A percentile compares a stretch with the other conserved stretches of the same genome.
Evolutionary conservation across 2,329 filamentous ascomycete genomes (phyloP).

Genomic region (Hypocrella siamensis): DNA sequence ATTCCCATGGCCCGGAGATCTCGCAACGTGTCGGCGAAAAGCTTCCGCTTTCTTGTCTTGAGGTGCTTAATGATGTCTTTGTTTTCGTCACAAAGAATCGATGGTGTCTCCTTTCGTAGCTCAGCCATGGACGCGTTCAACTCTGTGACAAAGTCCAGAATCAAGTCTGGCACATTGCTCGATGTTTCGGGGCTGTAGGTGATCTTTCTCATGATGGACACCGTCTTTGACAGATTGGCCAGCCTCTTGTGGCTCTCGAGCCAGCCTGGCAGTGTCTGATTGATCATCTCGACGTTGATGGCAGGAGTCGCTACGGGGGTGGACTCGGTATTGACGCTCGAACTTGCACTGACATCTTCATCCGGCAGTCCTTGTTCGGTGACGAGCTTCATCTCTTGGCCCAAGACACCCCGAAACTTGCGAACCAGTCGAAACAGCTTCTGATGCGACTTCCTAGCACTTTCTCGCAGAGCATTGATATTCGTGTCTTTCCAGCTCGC

Average conservation of each 20-base stretch:
- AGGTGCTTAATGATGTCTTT: constrained; percentile 73
- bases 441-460: constrained; percentile 75
- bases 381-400: constrained; percentile 56
- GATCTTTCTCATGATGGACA: constrained; percentile 57
- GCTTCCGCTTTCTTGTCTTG: constrained; percentile 75
- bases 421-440: constrained; percentile 84
- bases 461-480: constrained; percentile 75
- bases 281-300: constrained; percentile 8
- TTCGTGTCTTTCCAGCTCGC: constrained; percentile 98
- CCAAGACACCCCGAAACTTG: constrained; percentile 71
- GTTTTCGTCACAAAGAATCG: constrained; percentile 71
- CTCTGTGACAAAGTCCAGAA: constrained; percentile 54
- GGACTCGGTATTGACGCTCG: constrained; percentile 1
- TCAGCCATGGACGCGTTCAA: constrained; percentile 53
- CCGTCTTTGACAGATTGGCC: constrained; percentile 52
- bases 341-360: constrained; percentile 13
- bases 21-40: constrained; percentile 80
- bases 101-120: constrained; percentile 71
- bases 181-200: constrained; percentile 33
- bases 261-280: constrained; percentile 18
- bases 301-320: constrained; percentile 4
- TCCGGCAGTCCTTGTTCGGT: constrained; percentile 44
- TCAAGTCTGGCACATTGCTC: constrained; percentile 39
- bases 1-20: constrained; percentile 80
- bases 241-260: constrained; percentile 45